phyloP scores from a whole-genome alignment of 2,329 filamentous ascomycete species.

The Pochonia chlamydosporia region DNA sequence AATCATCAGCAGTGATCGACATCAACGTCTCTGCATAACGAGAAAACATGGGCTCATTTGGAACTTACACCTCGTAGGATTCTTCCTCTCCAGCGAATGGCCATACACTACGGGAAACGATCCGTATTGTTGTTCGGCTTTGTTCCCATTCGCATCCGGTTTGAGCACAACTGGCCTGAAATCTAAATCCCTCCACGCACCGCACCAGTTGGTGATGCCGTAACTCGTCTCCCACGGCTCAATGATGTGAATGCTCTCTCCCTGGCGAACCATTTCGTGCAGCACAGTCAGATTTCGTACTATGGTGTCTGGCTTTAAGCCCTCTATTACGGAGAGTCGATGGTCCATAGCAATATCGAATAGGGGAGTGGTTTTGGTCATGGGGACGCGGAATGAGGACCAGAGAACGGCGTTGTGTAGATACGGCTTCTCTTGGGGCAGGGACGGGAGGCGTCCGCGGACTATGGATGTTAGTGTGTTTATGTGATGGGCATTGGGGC shows the following conservation, averaged over 20 bases:
- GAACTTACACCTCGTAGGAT: constrained; percentile 9
- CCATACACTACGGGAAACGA: constrained; percentile 11
- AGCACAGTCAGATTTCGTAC: constrained; percentile 9
- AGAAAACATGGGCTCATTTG: too few relatives aligned
- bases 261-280: constrained; percentile 4
- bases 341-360: constrained; percentile 11
- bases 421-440: constrained; percentile 9
- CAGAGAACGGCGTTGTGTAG: constrained; percentile 15
- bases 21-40: too few relatives aligned
- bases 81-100: constrained; percentile 8
- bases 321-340: constrained; percentile 16
- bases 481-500: neutral
- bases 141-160: neutral
- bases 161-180: constrained; percentile 4
- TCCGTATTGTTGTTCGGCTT: neutral
- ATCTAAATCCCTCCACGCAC: constrained; percentile 14
- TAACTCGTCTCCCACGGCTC: constrained; percentile 14
- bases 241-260: constrained; percentile 8
- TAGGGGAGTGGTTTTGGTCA: constrained; percentile 10
- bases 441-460: constrained; percentile 11
- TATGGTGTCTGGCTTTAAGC: constrained; percentile 16
- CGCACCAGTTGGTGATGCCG: constrained; percentile 12
- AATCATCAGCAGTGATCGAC: too few relatives aligned
- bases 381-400: constrained; percentile 1
- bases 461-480: constrained; percentile 4